These are phyloP conservation scores for Acanthamoeba lenticulata DNA, from an alignment of 208 protist genomes.

Conservation along the genomic window DNA sequence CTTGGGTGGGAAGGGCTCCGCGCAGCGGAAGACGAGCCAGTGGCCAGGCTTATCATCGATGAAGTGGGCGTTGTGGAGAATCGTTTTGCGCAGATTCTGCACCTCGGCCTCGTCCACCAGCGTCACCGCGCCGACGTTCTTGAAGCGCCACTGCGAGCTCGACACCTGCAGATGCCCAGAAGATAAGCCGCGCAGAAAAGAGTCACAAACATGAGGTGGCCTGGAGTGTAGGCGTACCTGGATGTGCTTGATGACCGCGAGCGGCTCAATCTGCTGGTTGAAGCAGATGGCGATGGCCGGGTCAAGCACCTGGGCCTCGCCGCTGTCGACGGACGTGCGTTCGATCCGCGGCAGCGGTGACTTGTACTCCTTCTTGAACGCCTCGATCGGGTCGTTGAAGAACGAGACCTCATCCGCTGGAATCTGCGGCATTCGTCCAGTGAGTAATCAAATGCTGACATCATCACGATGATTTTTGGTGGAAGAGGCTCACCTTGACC, in stretches of 20 bases:
- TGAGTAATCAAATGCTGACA: background rate
- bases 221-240: background rate
- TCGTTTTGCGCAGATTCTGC: background rate
- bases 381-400: constrained; percentile 56
- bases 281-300: constrained; percentile 56
- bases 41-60: constrained; percentile 13
- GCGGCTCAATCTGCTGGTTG: constrained; percentile 36
- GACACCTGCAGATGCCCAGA: constrained; percentile 14
- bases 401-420: constrained; percentile 16
- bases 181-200: too few relatives aligned
- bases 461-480: background rate
- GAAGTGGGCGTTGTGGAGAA: background rate
- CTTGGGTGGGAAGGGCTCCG: constrained; percentile 23
- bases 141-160: constrained; percentile 13
- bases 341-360: background rate
- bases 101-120: constrained; percentile 44
- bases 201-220: background rate
- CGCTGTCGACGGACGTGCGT: background rate
- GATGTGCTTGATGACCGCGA: constrained; percentile 39
- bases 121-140: background rate
- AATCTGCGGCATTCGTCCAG: background rate
- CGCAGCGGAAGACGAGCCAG: constrained; percentile 45
- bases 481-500: background rate
- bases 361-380: constrained; percentile 29
- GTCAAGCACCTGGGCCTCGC: constrained; percentile 20